These are phyloP conservation scores for Cerioporus squamosus DNA, from an alignment of 1,284 basidiomycete genomes.

Conservation along the genomic window DNA sequence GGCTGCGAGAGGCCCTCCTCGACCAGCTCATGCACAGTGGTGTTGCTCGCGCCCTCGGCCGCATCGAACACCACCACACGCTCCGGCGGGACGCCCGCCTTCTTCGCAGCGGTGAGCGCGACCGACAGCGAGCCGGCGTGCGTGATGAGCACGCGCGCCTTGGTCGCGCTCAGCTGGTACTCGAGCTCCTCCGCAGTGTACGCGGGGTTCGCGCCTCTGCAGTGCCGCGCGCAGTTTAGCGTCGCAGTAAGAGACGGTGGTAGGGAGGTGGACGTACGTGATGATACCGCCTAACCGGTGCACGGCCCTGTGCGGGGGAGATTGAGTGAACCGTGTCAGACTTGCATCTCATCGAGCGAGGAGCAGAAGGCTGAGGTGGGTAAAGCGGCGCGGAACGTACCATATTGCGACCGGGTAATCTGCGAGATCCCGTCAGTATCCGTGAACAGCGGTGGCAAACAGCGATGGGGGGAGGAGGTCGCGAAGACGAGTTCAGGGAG, in stretches of 20 bases:
- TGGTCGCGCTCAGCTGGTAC: conserved; percentile 58
- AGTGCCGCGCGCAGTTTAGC: no score
- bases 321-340: not conserved
- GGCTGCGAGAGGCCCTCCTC: conserved; percentile 49
- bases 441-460: not conserved
- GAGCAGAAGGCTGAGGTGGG: conserved; percentile 36
- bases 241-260: not conserved
- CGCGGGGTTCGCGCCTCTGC: conserved; percentile 60
- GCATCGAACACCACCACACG: conserved; percentile 57
- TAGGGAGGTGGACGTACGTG: conserved; percentile 47
- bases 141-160: conserved; percentile 57
- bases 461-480: no score
- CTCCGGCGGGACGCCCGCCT: conserved; percentile 51
- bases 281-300: conserved; percentile 73
- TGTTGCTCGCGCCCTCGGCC: conserved; percentile 12
- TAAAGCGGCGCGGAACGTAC: conserved; percentile 26
- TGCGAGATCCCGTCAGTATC: conserved; percentile 26
- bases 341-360: not conserved
- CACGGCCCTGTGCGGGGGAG: conserved; percentile 47
- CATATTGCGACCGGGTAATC: conserved; percentile 76
- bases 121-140: conserved; percentile 54
- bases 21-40: conserved; percentile 57
- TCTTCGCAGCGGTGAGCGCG: conserved; percentile 53
- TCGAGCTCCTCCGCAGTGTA: conserved; percentile 67
- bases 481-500: no score